Base-by-base conservation (phyloP, 352 stramenopile genomes). In the Phytophthora rubi region DNA sequence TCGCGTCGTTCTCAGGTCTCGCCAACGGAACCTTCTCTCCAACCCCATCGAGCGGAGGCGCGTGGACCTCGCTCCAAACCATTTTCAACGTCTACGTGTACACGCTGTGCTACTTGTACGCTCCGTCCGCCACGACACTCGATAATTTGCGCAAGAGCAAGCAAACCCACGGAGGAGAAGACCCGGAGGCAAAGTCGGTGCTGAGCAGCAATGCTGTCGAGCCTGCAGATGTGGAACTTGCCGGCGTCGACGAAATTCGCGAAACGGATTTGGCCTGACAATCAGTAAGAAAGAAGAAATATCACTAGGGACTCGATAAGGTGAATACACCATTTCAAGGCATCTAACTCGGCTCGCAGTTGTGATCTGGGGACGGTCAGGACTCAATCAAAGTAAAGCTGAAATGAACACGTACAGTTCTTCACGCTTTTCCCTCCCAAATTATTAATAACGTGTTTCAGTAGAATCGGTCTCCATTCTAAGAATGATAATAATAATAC, bases 1-100 rank as follows among this genome's bases (percentile, higher is more conserved):
- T 86, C 30, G 68, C 79, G 37, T 75, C 71, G 28, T 87, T 90
- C 42, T 48, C 75, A 10, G 82, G 76, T 7, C 61, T 88, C 10
- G 76, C 65, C 5, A 81, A 55, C 15, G 79, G 71, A 12, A 66
- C 77, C 30, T 80, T 85, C 57, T 89, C 80, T 10, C 81, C 79
- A 3, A 80, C 76, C 6, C 82, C 82, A 1, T 42, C 71, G 1
- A 90, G 65, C 53, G 81, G 75, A 32, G 82, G 80, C 0, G 56
- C 77, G 16, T 90, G 82, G 81, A 90, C 82, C 0, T 76, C 76
- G 10, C 76, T 80, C 21, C 68, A 78, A 16, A 71, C 81, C 16
- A 75, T 90, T 33, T 89, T 89, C 65, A 90, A 90, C 42, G 32
- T 90, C 6, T 90, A 90, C 69, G 70, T 90, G 16, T 86, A 75